Evolutionary conservation across 768 basidiomycete genomes (phyloP).

Genomic region (Calocera cornea): DNA sequence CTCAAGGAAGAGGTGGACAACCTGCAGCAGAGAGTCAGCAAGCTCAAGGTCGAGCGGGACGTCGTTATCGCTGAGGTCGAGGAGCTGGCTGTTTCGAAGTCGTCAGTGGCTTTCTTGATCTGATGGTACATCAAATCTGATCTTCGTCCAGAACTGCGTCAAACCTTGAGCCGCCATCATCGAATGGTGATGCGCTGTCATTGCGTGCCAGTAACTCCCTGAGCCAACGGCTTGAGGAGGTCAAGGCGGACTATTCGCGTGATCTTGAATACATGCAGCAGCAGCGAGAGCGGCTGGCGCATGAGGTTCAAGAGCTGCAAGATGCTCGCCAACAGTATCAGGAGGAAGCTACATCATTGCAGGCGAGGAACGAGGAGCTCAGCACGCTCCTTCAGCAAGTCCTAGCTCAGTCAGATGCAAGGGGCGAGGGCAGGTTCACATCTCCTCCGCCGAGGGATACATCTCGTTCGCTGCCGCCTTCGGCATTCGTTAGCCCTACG

Average conservation of each 20-base stretch:
- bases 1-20: constrained; percentile 66
- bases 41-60: constrained; percentile 78
- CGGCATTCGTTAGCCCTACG: neutral
- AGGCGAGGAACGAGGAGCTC: constrained; percentile 83
- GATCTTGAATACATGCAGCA: constrained; percentile 75
- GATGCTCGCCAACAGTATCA: constrained; percentile 73
- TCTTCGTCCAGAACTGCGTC: constrained; percentile 7
- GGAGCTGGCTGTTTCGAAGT: constrained; percentile 63
- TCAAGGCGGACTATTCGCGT: constrained; percentile 76
- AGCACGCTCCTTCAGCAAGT: constrained; percentile 46
- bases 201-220: constrained; percentile 41
- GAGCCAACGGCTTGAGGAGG: constrained; percentile 68
- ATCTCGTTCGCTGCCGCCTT: neutral
- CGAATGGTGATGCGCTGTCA: constrained; percentile 27
- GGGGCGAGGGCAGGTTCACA: neutral
- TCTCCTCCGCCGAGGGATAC: neutral
- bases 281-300: constrained; percentile 60
- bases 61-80: constrained; percentile 87
- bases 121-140: constrained; percentile 1
- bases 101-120: constrained; percentile 33
- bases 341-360: constrained; percentile 83
- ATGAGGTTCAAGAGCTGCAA: constrained; percentile 78
- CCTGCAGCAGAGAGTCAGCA: constrained; percentile 75
- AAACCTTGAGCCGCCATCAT: neutral
- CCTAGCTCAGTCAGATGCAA: neutral